phyloP scores from a whole-genome alignment of 371 early-diverging fungal genomes.

The Sporodiniella umbellata region DNA sequence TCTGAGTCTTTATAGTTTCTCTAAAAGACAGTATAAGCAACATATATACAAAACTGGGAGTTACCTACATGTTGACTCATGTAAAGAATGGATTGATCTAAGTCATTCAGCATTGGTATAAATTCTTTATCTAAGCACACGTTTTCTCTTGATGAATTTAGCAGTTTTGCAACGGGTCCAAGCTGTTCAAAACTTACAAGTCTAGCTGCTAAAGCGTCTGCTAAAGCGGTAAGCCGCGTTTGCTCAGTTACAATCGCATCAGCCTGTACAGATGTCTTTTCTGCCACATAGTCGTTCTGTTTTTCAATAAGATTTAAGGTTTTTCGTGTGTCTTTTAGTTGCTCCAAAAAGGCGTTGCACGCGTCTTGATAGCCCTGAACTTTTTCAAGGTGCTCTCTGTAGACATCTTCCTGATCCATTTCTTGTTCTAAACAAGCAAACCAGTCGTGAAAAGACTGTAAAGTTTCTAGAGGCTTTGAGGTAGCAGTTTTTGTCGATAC shows the following conservation, averaged over 20 bases:
- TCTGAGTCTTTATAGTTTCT: conserved; percentile 80
- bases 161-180: conserved; percentile 72
- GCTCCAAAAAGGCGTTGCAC: conserved; percentile 57
- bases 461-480: conserved; percentile 66
- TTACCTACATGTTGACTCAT: conserved; percentile 66
- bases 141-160: conserved; percentile 80
- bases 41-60: not conserved
- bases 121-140: conserved; percentile 77
- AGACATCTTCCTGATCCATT: conserved; percentile 80
- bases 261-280: conserved; percentile 68
- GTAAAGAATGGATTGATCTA: conserved; percentile 82
- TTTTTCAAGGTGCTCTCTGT: conserved; percentile 57
- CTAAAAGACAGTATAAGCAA: conserved; percentile 21
- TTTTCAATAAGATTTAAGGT: conserved; percentile 59
- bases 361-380: conserved; percentile 49
- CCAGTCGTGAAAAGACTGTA: conserved; percentile 91
- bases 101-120: conserved; percentile 67
- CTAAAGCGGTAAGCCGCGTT: conserved; percentile 60
- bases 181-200: conserved; percentile 79
- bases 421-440: conserved; percentile 77
- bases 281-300: conserved; percentile 73
- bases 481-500: conserved; percentile 25
- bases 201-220: conserved; percentile 59
- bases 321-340: conserved; percentile 47
- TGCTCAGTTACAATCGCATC: conserved; percentile 74